Base-by-base conservation (phyloP, 129 eudicot species). In the Chrysanthemum lavandulifolium region DNA sequence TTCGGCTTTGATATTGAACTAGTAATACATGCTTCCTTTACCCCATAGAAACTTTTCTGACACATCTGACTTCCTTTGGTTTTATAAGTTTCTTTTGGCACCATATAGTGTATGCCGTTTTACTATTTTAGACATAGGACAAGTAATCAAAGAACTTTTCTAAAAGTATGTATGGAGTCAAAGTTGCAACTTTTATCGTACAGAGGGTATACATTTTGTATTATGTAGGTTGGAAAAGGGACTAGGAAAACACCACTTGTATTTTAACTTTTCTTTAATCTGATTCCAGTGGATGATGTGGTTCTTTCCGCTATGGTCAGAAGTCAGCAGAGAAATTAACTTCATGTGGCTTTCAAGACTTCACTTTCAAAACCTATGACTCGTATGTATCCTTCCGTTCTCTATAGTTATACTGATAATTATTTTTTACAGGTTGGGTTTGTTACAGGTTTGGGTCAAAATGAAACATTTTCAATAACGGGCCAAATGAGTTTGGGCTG, bases 211-310 rank as follows among this genome's bases (percentile, higher is more conserved):
- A 10, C 31, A 13, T 12, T 25, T 6, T 29, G 67, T 10, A 61
- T 27, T 6, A 27, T 29, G 6, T 61, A 19, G 48, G 61, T 18
- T 57, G 3, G 33, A 56, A 40, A 71, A 40, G 27, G 23, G 40
- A 19, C 49, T 43, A 47, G 57, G 14, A 40, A 27, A 64, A 13
- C 33, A 61, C 12, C 67, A 29, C 47, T 40, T 15, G 13, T 36
- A 29, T 19, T 49, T 27, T 51, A 16, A 50, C 36, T 74, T 71
- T 36, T 56, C 68, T 80, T 53, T 25, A 51, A 80, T 72, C 8
- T 78, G 48, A 27, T 66, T 80, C 67, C 92, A 93, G 98, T 74
- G 66, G 98, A 93, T 77, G 96, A 93, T 63, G 98, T 89, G 72
- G 95, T 89, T 74, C 88, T 81, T 83, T 79, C 56, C 84, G 81